Base-by-base conservation (phyloP, 1,284 basidiomycete genomes). In the Pascua guehoae region DNA sequence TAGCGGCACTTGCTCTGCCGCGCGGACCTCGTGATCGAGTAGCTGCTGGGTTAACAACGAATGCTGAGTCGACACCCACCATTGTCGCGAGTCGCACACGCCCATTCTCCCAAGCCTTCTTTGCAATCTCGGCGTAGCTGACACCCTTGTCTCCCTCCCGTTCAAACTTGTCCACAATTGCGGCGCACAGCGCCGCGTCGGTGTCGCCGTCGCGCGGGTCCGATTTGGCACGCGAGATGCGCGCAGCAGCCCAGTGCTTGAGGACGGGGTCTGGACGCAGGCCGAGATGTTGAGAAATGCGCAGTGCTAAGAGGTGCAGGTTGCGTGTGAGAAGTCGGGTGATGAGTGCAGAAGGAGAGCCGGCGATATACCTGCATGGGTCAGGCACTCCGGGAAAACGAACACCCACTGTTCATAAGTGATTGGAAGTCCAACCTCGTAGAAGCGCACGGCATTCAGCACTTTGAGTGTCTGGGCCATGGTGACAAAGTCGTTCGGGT, bases 191-290 rank as follows among this genome's bases (percentile, higher is more conserved):
- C 46, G 85, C 85, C 47, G 89, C 88, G 65, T 96, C 91, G 12
- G 83, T 85, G 40, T 79, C 81, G 3, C 65, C 68, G 8, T 82
- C 68, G 15, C 66, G 57, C 2, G 64, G 73, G 51, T 83, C 80
- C 4, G 81, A 81, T 63, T 85, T 84, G 9, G 89, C 85, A 8
- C 84, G 84, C 32, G 86, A 76, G 56, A 98, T 94, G 75, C 96
- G 95, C 8, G 90, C 88, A 58, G 86, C 87, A 0, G 96, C 94
- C 96, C 96, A 98, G 72, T 98, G 95, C 66, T 88, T 90, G 46
- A 98, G 80, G 0, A 98, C 92, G 0, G 85, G 82, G 61, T 94
- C 89, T 0, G 91, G 88, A 36, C 89, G 88, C 18, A 97, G 80
- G 8, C 83, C 83, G 14, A 98, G 83, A 76, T 86, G 91, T 10